Conservation (phyloP, 345 rosid genomes). For the Arabidopsis suecica region DNA sequence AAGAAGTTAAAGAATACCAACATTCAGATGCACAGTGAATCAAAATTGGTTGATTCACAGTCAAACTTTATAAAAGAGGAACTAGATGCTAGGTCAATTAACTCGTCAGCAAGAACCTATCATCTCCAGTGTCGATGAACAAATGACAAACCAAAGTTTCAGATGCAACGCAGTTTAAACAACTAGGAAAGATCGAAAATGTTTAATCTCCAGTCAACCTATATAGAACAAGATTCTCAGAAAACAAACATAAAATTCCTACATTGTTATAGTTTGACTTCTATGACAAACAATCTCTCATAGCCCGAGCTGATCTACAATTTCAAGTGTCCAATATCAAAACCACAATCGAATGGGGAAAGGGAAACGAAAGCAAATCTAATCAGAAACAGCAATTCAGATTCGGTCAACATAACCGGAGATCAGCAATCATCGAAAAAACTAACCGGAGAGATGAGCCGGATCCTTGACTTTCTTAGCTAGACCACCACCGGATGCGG, state of each 20-base stretch:
- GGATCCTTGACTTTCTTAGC: conserved; percentile 89
- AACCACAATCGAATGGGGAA: conserved; percentile 1
- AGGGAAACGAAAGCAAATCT: conserved; percentile 12
- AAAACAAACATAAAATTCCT: conserved; percentile 32
- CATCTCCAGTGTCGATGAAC: background rate
- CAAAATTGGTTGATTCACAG: background rate
- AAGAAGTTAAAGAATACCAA: conserved; percentile 14
- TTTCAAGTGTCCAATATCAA: background rate
- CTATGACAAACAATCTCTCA: conserved; percentile 24
- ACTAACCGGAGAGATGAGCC: conserved; percentile 86
- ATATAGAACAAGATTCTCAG: background rate
- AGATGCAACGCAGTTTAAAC: background rate
- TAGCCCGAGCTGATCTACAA: background rate
- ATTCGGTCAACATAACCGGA: conserved; percentile 26
- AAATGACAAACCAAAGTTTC: background rate
- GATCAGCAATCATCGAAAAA: background rate
- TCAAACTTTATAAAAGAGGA: background rate
- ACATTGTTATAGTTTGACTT: conserved; percentile 38
- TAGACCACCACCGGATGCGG: conserved; percentile 64
- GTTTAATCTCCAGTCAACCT: conserved; percentile 7
- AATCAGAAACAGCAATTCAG: conserved; percentile 3
- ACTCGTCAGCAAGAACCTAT: background rate
- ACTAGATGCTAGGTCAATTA: background rate
- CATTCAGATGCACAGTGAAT: background rate
- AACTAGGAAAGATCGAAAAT: background rate